These are phyloP conservation scores for Kingdonia uniflora DNA, from an alignment of 164 flowering plant genomes.

Conservation along the genomic window DNA sequence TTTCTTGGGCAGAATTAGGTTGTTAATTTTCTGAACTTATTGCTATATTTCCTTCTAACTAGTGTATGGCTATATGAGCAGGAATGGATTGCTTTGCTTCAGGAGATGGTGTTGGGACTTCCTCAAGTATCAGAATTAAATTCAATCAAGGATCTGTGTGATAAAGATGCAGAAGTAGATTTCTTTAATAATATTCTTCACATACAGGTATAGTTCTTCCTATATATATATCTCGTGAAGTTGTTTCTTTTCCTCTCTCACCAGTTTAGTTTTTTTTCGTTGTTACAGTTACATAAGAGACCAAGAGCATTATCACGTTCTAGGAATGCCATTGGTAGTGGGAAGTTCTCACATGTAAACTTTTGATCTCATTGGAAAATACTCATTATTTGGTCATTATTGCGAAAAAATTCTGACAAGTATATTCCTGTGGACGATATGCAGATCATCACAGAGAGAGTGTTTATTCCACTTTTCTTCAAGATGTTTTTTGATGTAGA, in stretches of 20 bases:
- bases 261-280: neutral
- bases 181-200: slow-evolving; percentile 83
- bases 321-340: slow-evolving; percentile 27
- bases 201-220: slow-evolving; percentile 44
- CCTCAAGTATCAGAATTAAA: slow-evolving; percentile 36
- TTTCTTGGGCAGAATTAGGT: neutral
- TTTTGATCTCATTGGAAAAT: neutral
- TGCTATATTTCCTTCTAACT: neutral
- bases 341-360: slow-evolving; percentile 45
- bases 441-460: slow-evolving; percentile 43
- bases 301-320: slow-evolving; percentile 75
- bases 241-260: neutral
- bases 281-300: slow-evolving; percentile 56
- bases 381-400: no score
- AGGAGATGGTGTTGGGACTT: slow-evolving; percentile 67
- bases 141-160: slow-evolving; percentile 45
- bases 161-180: slow-evolving; percentile 77
- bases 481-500: slow-evolving; percentile 58
- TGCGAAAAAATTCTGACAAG: no score
- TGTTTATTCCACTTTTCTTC: slow-evolving; percentile 81
- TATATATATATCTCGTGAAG: no score
- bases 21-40: neutral
- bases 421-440: slow-evolving; percentile 1
- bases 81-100: slow-evolving; percentile 83
- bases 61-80: slow-evolving; percentile 14